Evolutionary conservation across 441 rosid species (phyloP).

Genomic region (Syzygium malaccense): DNA sequence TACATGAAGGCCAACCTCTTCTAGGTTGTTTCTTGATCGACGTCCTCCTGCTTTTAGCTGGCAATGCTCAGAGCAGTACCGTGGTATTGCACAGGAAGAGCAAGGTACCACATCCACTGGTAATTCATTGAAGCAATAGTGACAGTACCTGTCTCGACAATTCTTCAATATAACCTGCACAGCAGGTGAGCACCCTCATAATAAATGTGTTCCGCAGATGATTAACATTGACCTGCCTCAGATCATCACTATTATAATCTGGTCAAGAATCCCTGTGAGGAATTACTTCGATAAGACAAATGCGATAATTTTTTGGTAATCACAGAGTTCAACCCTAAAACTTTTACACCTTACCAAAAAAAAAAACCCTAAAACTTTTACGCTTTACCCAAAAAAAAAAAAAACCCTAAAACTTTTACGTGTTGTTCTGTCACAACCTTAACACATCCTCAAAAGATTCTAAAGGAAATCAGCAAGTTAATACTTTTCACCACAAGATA

Average conservation of each 20-base stretch:
- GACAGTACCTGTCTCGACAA: constrained; percentile 69
- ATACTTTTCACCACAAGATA: background rate
- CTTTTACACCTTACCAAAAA: background rate
- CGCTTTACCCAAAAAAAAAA: too few species aligned
- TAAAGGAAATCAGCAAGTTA: background rate
- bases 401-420: background rate
- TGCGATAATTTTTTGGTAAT: background rate
- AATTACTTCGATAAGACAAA: background rate
- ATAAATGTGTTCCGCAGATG: background rate
- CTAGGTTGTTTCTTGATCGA: constrained; percentile 7
- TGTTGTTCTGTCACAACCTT: background rate
- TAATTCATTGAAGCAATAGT: constrained; percentile 75
- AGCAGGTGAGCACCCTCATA: background rate
- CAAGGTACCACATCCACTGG: constrained; percentile 70
- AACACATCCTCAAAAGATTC: background rate
- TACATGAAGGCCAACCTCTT: constrained; percentile 10
- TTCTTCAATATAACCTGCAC: constrained; percentile 58
- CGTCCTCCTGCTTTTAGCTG: constrained; percentile 52
- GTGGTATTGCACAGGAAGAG: constrained; percentile 56
- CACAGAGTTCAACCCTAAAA: background rate
- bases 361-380: background rate
- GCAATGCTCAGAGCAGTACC: constrained; percentile 78
- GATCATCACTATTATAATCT: background rate
- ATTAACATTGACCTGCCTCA: background rate
- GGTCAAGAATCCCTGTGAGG: background rate